Base-by-base conservation (phyloP, 1,284 basidiomycete species). In the Singerocomus rubriflavus region DNA sequence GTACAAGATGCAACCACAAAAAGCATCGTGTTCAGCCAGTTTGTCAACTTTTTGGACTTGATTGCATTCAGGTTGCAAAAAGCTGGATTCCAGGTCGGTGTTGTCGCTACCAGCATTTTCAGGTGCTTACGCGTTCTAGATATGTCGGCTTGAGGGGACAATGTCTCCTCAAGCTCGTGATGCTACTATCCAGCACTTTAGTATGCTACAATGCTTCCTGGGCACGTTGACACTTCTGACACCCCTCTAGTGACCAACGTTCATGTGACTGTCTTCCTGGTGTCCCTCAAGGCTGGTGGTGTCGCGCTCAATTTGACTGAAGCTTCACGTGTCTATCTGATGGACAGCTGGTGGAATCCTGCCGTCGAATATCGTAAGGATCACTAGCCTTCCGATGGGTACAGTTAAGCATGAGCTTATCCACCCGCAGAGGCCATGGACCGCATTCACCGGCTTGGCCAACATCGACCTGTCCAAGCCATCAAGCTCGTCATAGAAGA, bases 141-240 rank as follows among this genome's bases (percentile, higher is more conserved):
- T 97, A 50, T 98, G 94, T 65, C 88, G 97, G 35, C 74, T 99
- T 40, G 93, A 98, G 70, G 97, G 97, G 46, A 93, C 91, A 17
- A 99, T 99, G 96, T 89, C 88, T 17, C 96, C 96, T 14, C 91
- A 96, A 66, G 94, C 95, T 49, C 83, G 96, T 58, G 92, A 98
- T 71, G 88, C 91, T 1, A 97, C 94, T 7, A 96, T 97, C 65
- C 85, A 94, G 68, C 82, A 97, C 68, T 97, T 97, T 69, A 96
- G 91, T 93, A 64, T 44, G 85, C 70, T 32, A 17, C 12, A 32
- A 37, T 7, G 2, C 17, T 55, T 44, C 6, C 25, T 39, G 35
- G 12, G 6, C 30, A 45, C 49, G 14, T 50, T 58, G 31, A 32
- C 11, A 37, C n/a, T 35, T 3, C 42, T 53, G 16, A 59, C 35